Evolutionary conservation across 495 filamentous ascomycete genomes (phyloP), one percentile per base, ranked within the genome.

Genomic region (Tricharina praecox): DNA sequence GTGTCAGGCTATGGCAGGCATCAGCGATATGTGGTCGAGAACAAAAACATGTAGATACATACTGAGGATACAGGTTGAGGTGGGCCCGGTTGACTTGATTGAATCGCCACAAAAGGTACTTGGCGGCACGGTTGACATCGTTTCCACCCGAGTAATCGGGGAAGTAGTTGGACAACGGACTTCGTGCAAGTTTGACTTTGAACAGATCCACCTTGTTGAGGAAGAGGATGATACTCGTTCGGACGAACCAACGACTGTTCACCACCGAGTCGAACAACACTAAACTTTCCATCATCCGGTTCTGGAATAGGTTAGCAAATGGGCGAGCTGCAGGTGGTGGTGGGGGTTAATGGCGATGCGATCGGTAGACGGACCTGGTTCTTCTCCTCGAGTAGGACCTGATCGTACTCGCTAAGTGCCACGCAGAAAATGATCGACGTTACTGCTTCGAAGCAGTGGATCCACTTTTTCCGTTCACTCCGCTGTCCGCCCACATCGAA

Each of bases 341-440:
- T n/a, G n/a, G n/a, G n/a, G n/a, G n/a, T n/a, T n/a, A n/a, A n/a
- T n/a, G n/a, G n/a, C n/a, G n/a, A n/a, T n/a, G n/a, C n/a, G n/a
- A n/a, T n/a, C n/a, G n/a, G n/a, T 19, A 8, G 48, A 50, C 67
- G 37, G 74, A 86, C 85, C 72, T 97, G 90, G 62, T 90, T 94
- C 64, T 81, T 92, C 65, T 97, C 87, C 67, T 97, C 92, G 30
- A 95, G 70, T 40, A 97, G 70, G 7, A 93, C 86, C 64, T 97
- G 90, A 60, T 97, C 90, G 63, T 97, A 97, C 64, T 97, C 90
- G 70, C 92, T 96, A 53, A 97, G 68, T 16, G 90, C 92, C 36
- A 97, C 90, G 56, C 90, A 96, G 68, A 97, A 97, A 56, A 97
- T 96, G 64, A 97, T 97, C n/a, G 90, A 97, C 8, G 90, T 97